These are phyloP conservation scores for Intubia oerlemansii DNA, from an alignment of 2,329 filamentous ascomycete species.

Conservation along the genomic window DNA sequence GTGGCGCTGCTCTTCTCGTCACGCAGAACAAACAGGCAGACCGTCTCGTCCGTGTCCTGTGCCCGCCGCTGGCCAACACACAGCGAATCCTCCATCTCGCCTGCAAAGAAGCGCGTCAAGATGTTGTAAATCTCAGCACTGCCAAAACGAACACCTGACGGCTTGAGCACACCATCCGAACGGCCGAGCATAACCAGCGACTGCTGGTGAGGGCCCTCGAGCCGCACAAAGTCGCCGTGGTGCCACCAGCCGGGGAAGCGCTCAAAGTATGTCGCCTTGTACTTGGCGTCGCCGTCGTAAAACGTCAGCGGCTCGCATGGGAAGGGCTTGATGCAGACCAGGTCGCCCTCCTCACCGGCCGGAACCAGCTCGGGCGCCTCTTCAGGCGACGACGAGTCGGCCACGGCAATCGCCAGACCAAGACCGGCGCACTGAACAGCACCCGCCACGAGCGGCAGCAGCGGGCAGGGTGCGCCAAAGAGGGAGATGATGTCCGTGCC, in stretches of 20 bases:
- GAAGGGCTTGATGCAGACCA: constrained; percentile 73
- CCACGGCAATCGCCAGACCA: constrained; percentile 52
- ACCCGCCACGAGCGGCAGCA: constrained; percentile 49
- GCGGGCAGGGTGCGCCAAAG: constrained; percentile 67
- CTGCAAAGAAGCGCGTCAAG: constrained; percentile 61
- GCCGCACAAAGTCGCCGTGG: constrained; percentile 74
- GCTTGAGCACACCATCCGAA: constrained; percentile 84
- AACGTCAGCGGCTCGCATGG: constrained; percentile 82
- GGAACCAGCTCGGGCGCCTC: constrained; percentile 25
- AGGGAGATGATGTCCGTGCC: constrained; percentile 94
- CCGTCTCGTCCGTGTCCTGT: constrained; percentile 61
- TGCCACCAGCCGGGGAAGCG: constrained; percentile 67
- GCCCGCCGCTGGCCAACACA: constrained; percentile 61
- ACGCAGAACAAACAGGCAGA: constrained; percentile 67
- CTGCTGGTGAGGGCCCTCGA: constrained; percentile 40
- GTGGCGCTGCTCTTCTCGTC: constrained; percentile 30
- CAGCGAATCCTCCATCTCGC: constrained; percentile 63
- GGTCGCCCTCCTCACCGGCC: constrained; percentile 56
- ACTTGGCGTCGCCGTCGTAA: constrained; percentile 60
- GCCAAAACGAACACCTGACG: constrained; percentile 76
- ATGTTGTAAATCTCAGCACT: constrained; percentile 93
- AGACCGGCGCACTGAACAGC: constrained; percentile 62
- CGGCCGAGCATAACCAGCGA: constrained; percentile 80
- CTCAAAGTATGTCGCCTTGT: constrained; percentile 72
- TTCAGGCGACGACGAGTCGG: constrained; percentile 31